These are phyloP conservation scores for Thalia dealbata DNA, from an alignment of 176 grass and related monocot species.

Conservation along the genomic window DNA sequence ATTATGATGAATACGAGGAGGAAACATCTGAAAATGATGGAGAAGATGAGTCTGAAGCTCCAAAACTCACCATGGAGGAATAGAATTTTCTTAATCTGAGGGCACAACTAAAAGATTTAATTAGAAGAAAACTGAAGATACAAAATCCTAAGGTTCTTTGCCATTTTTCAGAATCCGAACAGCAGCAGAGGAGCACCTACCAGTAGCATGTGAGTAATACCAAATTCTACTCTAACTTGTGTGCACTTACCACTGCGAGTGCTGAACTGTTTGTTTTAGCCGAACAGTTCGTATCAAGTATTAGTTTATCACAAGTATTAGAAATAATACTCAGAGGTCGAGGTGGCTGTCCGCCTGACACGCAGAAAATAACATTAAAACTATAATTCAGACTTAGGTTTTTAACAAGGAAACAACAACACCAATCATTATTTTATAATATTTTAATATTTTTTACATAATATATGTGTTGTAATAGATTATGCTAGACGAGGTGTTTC, in stretches of 20 bases:
- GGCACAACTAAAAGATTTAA: conserved; percentile 4
- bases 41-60: not conserved
- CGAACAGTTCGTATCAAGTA: not conserved
- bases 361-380: too few relatives aligned
- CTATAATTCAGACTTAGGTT: too few relatives aligned
- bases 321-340: too few relatives aligned
- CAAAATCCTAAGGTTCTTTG: not conserved
- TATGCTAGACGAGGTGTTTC: too few relatives aligned
- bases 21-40: conserved; percentile 1
- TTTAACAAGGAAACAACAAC: too few relatives aligned
- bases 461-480: too few relatives aligned
- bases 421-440: too few relatives aligned
- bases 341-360: too few relatives aligned
- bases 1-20: conserved; percentile 17
- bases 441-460: too few relatives aligned
- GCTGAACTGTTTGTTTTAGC: not conserved
- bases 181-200: not conserved
- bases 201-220: conserved; percentile 9
- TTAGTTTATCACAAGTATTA: not conserved
- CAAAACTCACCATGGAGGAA: conserved; percentile 11
- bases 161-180: not conserved
- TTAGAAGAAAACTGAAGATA: conserved; percentile 6
- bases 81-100: conserved; percentile 12
- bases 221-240: not conserved
- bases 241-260: too few relatives aligned